phyloP scores from a whole-genome alignment of 345 rosid genomes.

The Corchorus olitorius region DNA sequence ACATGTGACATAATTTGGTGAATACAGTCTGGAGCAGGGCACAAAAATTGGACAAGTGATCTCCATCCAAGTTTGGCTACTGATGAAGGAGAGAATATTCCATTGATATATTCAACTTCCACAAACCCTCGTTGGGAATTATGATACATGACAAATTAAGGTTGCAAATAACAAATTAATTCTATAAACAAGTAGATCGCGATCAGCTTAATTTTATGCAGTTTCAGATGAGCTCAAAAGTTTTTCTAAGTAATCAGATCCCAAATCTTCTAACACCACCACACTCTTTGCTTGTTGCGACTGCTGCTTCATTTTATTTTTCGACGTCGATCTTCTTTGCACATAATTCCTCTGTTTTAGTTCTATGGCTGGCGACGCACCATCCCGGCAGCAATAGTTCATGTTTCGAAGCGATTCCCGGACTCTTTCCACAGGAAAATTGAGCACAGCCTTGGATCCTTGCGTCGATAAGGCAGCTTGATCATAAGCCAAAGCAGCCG shows the following conservation, averaged over 20 bases:
- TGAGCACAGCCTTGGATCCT: conserved; percentile 60
- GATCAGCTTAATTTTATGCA: too few species aligned
- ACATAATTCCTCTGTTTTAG: conserved; percentile 54
- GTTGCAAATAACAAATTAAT: too few species aligned
- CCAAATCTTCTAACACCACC: conserved; percentile 69
- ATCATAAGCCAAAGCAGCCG: conserved; percentile 83
- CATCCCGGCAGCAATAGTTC: conserved; percentile 47
- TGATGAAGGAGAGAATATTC: too few species aligned
- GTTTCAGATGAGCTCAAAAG: conserved; percentile 50
- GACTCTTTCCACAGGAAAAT: conserved; percentile 54
- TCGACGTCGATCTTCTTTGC: conserved; percentile 35
- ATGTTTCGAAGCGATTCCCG: conserved; percentile 52
- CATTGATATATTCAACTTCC: too few species aligned
- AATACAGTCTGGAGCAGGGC: too few species aligned
- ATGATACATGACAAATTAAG: too few species aligned
- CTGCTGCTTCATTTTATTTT: conserved; percentile 27
- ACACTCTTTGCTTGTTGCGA: conserved; percentile 21
- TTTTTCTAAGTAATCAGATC: conserved; percentile 65
- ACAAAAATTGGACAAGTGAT: too few species aligned
- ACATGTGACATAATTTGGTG: too few species aligned
- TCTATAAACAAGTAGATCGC: too few species aligned
- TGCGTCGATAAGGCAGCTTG: conserved; percentile 66
- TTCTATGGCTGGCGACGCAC: conserved; percentile 61
- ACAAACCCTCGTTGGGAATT: too few species aligned
- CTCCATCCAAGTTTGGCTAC: too few species aligned